phyloP scores from a whole-genome alignment of 192 early-diverging fungal genomes.

The Umbelopsis ramanniana region DNA sequence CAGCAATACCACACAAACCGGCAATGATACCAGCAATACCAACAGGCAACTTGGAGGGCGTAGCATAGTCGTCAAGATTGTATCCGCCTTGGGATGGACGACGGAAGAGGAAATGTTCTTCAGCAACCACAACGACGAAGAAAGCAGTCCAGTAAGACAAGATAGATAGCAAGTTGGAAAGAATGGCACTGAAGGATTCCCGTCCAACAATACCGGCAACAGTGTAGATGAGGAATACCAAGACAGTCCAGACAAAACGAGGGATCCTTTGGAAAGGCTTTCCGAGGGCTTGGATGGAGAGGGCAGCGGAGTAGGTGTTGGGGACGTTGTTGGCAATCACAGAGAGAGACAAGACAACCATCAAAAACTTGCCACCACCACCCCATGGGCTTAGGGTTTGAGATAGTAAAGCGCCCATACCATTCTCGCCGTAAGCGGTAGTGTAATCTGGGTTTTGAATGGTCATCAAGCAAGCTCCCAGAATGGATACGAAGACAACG shows the following conservation, averaged over 20 bases:
- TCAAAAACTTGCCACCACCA: conserved; percentile 29
- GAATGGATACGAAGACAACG: conserved; percentile 22
- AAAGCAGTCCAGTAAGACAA: conserved; percentile 38
- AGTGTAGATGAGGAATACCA: conserved; percentile 31
- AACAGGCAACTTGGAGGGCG: conserved; percentile 25
- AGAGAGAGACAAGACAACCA: conserved; percentile 29
- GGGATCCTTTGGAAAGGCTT: conserved; percentile 32
- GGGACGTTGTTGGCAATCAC: conserved; percentile 37
- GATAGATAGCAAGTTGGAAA: conserved; percentile 34
- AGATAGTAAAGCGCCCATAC: conserved; percentile 22
- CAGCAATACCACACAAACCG: conserved; percentile 30
- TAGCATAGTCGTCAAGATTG: conserved; percentile 29
- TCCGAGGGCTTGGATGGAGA: conserved; percentile 33
- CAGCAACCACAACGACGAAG: conserved; percentile 27
- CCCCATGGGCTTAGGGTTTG: conserved; percentile 10
- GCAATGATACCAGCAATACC: conserved; percentile 32
- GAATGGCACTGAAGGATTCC: conserved; percentile 23
- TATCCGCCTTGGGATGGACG: conserved; percentile 27
- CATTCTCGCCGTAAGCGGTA: neutral
- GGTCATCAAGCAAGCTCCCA: conserved; percentile 26
- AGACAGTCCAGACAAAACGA: conserved; percentile 35
- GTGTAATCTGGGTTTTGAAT: conserved; percentile 22
- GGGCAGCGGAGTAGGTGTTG: conserved; percentile 37
- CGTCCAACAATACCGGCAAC: conserved; percentile 33
- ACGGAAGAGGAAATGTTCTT: conserved; percentile 32